These are phyloP conservation scores for Phalaenopsis equestris DNA, from an alignment of 106 monocot species.

Conservation along the genomic window DNA sequence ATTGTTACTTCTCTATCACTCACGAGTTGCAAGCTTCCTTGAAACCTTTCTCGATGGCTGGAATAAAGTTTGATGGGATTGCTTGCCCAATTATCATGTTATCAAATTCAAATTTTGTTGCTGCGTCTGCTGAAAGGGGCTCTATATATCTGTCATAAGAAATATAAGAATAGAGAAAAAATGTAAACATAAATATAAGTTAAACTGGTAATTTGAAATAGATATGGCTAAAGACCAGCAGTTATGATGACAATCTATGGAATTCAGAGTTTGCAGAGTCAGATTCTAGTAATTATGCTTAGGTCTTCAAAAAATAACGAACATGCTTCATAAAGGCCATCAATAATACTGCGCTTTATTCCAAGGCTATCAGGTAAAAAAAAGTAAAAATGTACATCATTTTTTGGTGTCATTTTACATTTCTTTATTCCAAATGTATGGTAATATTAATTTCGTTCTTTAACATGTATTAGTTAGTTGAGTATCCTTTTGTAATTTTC, in stretches of 20 bases:
- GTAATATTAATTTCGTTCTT: too few species aligned
- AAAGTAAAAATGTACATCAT: too few species aligned
- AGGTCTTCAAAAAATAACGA: too few species aligned
- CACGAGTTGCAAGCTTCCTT: conserved; percentile 91
- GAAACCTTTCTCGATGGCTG: conserved; percentile 96
- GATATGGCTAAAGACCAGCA: not conserved
- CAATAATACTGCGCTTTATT: too few species aligned
- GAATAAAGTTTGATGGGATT: conserved; percentile 74
- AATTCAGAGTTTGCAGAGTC: too few species aligned
- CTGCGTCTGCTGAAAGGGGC: conserved; percentile 66
- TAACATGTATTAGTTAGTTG: too few species aligned
- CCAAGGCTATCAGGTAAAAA: too few species aligned
- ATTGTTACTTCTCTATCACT: conserved; percentile 13
- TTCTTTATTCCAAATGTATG: too few species aligned
- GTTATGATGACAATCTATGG: not conserved
- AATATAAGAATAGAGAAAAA: not conserved
- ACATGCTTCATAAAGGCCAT: too few species aligned
- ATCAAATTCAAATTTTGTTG: conserved; percentile 92
- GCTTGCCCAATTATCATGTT: conserved; percentile 91
- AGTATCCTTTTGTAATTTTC: too few species aligned
- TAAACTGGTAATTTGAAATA: not conserved
- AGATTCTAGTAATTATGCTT: too few species aligned
- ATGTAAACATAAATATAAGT: not conserved
- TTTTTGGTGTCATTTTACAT: too few species aligned
- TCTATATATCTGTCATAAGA: conserved; percentile 58